Evolutionary conservation across 75 land plant genomes (phyloP).

Genomic region (Ceratopteris richardii): DNA sequence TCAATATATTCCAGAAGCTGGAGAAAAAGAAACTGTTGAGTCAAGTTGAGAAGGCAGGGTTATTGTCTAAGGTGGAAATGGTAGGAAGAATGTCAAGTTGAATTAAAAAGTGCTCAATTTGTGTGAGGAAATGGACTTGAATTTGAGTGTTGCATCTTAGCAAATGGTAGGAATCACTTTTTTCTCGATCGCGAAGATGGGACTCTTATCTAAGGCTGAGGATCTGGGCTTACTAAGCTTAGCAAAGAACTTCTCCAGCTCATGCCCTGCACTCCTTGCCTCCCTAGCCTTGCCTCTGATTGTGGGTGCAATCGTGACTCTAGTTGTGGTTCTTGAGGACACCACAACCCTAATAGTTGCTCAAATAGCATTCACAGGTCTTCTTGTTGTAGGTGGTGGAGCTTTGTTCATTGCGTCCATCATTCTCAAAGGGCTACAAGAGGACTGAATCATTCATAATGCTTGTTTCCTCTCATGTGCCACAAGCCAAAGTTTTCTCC

Average conservation of each 20-base stretch:
- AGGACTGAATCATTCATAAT: slow-evolving; percentile 17
- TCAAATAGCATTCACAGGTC: slow-evolving; percentile 42
- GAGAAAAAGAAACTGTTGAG: slow-evolving; percentile 70
- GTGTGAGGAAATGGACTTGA: too few relatives aligned
- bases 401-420: too few relatives aligned
- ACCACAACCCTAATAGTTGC: slow-evolving; percentile 43
- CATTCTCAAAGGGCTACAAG: slow-evolving; percentile 79
- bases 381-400: slow-evolving; percentile 46
- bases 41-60: too few relatives aligned
- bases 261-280: slow-evolving; percentile 54
- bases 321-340: slow-evolving; percentile 84
- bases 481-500: too few relatives aligned
- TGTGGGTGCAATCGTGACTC: slow-evolving; percentile 61
- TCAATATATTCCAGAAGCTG: slow-evolving; percentile 77
- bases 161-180: slow-evolving; percentile 75
- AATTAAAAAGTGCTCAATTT: too few relatives aligned
- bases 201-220: slow-evolving; percentile 92
- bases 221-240: slow-evolving; percentile 81
- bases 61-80: too few relatives aligned
- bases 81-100: too few relatives aligned
- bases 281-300: slow-evolving; percentile 52
- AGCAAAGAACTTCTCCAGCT: slow-evolving; percentile 71
- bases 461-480: neutral
- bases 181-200: slow-evolving; percentile 72
- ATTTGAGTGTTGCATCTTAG: too few relatives aligned